Conservation (phyloP, 139 green algal species). For the Bryopsis sp. region DNA sequence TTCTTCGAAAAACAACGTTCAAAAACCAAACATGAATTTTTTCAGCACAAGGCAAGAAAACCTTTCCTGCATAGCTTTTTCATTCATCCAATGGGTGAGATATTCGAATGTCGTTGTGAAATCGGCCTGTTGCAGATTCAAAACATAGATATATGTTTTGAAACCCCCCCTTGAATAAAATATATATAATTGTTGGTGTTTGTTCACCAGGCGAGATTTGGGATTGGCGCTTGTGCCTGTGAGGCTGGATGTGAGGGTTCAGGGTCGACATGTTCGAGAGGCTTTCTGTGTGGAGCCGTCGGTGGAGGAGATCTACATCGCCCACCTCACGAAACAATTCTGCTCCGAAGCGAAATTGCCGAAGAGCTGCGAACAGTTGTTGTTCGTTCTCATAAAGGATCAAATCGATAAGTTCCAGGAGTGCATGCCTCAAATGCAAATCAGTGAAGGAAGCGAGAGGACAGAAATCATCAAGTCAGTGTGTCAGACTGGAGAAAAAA, state of each 20-base stretch:
- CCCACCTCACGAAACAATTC: neutral
- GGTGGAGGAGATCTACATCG: neutral
- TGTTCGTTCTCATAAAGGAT: neutral
- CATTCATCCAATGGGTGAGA: too few species aligned
- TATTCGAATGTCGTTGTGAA: too few species aligned
- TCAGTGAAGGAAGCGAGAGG: neutral
- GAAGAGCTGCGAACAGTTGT: neutral
- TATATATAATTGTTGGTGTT: too few species aligned
- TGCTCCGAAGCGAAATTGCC: neutral
- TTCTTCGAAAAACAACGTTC: too few species aligned
- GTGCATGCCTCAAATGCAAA: neutral
- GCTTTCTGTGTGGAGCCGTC: neutral
- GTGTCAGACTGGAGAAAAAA: too few species aligned
- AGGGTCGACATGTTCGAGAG: neutral
- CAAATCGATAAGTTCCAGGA: neutral
- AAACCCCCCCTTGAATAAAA: too few species aligned
- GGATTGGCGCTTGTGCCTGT: neutral
- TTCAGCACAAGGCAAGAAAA: too few species aligned
- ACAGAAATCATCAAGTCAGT: conserved; percentile 1
- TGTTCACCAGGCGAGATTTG: too few species aligned
- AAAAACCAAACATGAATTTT: too few species aligned
- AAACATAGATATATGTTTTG: too few species aligned
- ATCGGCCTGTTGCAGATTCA: too few species aligned
- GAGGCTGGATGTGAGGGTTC: neutral
- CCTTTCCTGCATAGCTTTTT: too few species aligned